Percentiles rank a stretch among this genome's conserved stretches.
phyloP scores from a whole-genome alignment of 345 rosid genomes.

The Bruguiera gymnorhiza region DNA sequence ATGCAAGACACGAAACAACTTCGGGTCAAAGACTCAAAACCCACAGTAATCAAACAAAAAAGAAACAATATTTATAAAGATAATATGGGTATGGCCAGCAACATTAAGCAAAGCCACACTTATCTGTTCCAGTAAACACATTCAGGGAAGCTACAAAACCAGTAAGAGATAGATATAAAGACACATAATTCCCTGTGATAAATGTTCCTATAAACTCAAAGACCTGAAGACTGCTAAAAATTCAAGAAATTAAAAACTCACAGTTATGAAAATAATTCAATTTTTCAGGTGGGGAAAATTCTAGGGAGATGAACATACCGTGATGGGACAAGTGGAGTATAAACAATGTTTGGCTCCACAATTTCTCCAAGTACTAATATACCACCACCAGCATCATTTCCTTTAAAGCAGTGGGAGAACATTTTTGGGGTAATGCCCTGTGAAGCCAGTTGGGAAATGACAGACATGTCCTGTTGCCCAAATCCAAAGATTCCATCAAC shows the following conservation, averaged over 20 bases:
- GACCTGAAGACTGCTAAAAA: no score
- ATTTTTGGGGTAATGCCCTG: conserved; percentile 73
- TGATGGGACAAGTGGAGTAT: conserved; percentile 77
- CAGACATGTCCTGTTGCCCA: conserved; percentile 85
- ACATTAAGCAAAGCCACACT: no score
- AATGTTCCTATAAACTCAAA: no score
- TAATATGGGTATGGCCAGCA: no score
- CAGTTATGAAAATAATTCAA: no score
- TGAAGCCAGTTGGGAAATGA: conserved; percentile 84
- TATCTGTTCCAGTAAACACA: no score
- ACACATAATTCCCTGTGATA: no score
- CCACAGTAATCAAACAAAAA: neutral
- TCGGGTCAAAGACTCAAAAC: neutral
- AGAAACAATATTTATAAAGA: neutral
- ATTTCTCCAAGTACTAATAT: conserved; percentile 91
- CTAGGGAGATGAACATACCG: conserved; percentile 48
- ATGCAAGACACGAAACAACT: no score
- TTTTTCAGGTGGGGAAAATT: neutral
- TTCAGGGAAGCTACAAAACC: no score
- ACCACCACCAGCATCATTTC: conserved; percentile 78
- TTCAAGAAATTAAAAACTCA: no score
- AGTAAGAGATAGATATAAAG: no score
- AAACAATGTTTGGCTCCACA: conserved; percentile 82
- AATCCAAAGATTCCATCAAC: conserved; percentile 95
- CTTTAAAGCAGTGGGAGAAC: conserved; percentile 94